phyloP scores from a whole-genome alignment of 768 basidiomycete genomes.

The Termitomyces sp. region DNA sequence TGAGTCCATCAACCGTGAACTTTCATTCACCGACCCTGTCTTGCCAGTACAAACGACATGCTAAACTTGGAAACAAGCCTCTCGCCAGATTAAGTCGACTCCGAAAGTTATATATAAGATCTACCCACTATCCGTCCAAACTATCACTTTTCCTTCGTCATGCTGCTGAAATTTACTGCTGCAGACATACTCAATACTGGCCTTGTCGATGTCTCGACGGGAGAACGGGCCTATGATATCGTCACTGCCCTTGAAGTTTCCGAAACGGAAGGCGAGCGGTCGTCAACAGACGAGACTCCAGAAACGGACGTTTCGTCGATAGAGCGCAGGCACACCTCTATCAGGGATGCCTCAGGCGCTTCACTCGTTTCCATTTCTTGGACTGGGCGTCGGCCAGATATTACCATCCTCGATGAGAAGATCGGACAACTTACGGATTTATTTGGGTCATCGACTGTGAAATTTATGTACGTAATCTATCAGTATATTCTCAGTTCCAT shows the following conservation, averaged over 20 bases:
- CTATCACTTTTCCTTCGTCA: conserved; percentile 23
- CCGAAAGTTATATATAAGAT: conserved; percentile 20
- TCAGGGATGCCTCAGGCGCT: conserved; percentile 41
- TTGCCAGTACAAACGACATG: conserved; percentile 38
- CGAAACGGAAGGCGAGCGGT: conserved; percentile 26
- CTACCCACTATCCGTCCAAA: conserved; percentile 3
- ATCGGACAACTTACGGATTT: conserved; percentile 52
- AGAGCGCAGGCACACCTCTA: conserved; percentile 38
- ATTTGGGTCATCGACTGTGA: conserved; percentile 54
- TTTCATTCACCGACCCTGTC: background rate
- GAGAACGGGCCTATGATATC: conserved; percentile 48
- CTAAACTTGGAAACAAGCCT: conserved; percentile 48
- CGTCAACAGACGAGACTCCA: conserved; percentile 11
- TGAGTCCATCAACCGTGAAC: background rate
- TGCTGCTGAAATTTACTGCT: conserved; percentile 60
- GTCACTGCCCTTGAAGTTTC: conserved; percentile 39
- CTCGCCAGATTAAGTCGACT: conserved; percentile 31
- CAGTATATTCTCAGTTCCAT: background rate
- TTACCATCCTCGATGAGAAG: conserved; percentile 49
- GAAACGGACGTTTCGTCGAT: background rate
- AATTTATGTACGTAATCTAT: conserved; percentile 41
- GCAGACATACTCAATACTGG: conserved; percentile 56
- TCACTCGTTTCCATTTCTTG: conserved; percentile 49
- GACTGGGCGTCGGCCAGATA: conserved; percentile 52
- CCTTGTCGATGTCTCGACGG: conserved; percentile 53